These are phyloP conservation scores for Pseudogymnoascus pannorum DNA, from an alignment of 2,329 filamentous ascomycete genomes.

Conservation along the genomic window DNA sequence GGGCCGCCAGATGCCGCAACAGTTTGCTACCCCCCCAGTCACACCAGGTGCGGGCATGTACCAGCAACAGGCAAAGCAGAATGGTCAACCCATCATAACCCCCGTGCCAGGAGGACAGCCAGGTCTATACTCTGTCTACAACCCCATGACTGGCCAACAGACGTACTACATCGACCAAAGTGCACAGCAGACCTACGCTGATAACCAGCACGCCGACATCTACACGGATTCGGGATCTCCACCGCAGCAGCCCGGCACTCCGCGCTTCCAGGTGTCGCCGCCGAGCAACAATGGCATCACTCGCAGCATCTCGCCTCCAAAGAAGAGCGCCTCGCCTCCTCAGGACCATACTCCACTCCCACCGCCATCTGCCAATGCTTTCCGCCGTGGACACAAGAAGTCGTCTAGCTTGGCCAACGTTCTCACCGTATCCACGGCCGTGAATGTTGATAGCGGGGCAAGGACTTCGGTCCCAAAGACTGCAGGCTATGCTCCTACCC, in stretches of 20 bases:
- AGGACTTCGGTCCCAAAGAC: constrained; percentile 68
- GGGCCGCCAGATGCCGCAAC: constrained; percentile 37
- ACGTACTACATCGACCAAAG: constrained; percentile 55
- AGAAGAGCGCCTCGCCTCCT: constrained; percentile 61
- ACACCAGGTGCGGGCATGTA: constrained; percentile 51
- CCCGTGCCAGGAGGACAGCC: constrained; percentile 55
- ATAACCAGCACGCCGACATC: constrained; percentile 31
- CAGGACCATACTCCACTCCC: constrained; percentile 68
- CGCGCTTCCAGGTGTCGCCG: constrained; percentile 75
- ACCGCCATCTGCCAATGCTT: constrained; percentile 82
- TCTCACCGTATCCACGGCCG: constrained; percentile 25
- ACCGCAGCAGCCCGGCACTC: constrained; percentile 49
- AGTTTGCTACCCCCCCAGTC: constrained; percentile 43
- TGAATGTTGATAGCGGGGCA: constrained; percentile 31
- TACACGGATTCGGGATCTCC: constrained; percentile 38
- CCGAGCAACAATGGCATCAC: constrained; percentile 47
- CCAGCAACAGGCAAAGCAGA: constrained; percentile 23
- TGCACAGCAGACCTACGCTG: constrained; percentile 29
- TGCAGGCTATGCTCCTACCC: constrained; percentile 70
- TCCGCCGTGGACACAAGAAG: constrained; percentile 87
- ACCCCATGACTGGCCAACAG: constrained; percentile 78
- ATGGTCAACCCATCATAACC: constrained; percentile 39
- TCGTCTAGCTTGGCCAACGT: constrained; percentile 53
- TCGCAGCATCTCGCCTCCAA: constrained; percentile 61
- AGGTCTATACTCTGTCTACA: constrained; percentile 75